Evolutionary conservation across 352 stramenopile genomes (phyloP), one percentile per base, ranked within the genome.

Genomic region (Phytophthora colocasiae): DNA sequence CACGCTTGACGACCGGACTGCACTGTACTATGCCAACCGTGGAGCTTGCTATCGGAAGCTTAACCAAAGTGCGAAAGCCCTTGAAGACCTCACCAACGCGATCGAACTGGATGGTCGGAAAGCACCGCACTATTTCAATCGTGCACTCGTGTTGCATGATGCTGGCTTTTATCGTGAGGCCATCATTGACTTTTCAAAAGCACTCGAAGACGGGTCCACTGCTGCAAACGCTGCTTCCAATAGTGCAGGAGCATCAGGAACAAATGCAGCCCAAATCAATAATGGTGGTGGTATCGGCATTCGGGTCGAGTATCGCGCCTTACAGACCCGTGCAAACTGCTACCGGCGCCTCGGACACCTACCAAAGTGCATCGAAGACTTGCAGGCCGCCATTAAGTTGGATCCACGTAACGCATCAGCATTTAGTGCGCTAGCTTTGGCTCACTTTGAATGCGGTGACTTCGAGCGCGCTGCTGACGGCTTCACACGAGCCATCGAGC

Each of bases 11-110:
- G 81, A 90, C 54, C 77, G 80, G 19, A 89, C 71, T 26, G 71
- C 86, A 3, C 60, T 82, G n/a, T 94, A 92, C 65, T 94, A 80
- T 45, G 86, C 86, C 4, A 92, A 89, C 32, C 78, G 86, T 17
- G 86, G 83, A 31, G 73, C 79, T 46, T 92, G 83, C 51, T 85
- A 85, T 56, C 86, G 86, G 31, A 94, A 94, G 67, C 78, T 94
- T 17, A 83, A 83, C 10, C 67, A 84, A 29, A 76, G 80, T 0
- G 54, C 73, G 1, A 79, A 73, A 17, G 86, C 84, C 47, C 78
- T 94, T 6, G 79, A 91, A 40, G 84, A 94, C 22, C 72, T 94
- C 26, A 94, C 82, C 1, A 64, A 73, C 2, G 86, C 86, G 22
- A 82, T 91, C 38, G 86, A 92, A 49, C 77, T 91, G 49, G 86